Base-by-base conservation (phyloP, 2,329 filamentous ascomycete genomes). In the Trichoderma aggressivum region DNA sequence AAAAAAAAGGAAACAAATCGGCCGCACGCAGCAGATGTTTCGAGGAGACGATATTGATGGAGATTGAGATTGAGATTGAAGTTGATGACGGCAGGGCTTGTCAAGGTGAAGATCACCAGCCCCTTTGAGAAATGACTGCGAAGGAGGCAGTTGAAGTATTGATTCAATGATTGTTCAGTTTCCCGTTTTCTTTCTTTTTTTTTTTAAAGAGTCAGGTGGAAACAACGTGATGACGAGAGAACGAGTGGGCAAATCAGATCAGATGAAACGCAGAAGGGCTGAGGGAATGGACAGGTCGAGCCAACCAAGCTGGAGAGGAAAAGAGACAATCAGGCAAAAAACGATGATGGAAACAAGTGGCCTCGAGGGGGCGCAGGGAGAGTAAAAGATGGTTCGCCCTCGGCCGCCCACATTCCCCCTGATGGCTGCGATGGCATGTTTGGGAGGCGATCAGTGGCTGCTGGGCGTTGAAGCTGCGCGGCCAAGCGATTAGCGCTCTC, bases 61-160 rank as follows among this genome's bases (percentile, higher is more conserved):
- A 55, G 55, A 58, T 30, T 14, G 56, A 55, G 55, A 58, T 30
- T 14, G 56, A 53, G 47, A 53, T 53, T 24, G 21, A 21, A 24
- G 47, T 12, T 39, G 59, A 63, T 39, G 67, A 28, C 21, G 58
- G 10, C 16, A 30, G 28, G 26, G 30, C 18, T 28, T 28, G 30
- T 58, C 55, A 32, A 21, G 30, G 28, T n/a, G 36, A 70, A 64
- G 53, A 59, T 70, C 50, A 50, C 61, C 61, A 59, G 53, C 68
- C 68, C n/a, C 28, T 58, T 64, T 58, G 68, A 70, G 60, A 58
- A 70, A 65, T 70, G 68, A 70, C n/a, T 56, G 67, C 32, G 61
- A 63, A 60, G 50, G 63, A 67, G 63, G 21, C 39, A 32, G 60
- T 60, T 64, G 63, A 71, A 70, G 58, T 63, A 70, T 24, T 26